Evolutionary conservation across 108 stramenopile species (phyloP).

Genomic region (Stephanodiscus triporus): DNA sequence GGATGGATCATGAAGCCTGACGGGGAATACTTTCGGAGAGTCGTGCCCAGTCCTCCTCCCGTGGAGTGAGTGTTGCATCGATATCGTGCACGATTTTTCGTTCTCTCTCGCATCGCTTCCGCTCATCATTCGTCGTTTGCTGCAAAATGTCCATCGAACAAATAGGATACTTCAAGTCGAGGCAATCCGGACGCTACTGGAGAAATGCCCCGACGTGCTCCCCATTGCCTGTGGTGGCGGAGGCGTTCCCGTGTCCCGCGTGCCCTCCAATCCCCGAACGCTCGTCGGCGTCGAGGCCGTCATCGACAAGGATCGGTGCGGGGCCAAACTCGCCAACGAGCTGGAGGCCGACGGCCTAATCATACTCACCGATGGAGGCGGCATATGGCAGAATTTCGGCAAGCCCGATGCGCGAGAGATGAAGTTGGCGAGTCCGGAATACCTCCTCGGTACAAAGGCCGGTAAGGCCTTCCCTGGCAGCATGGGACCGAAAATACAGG

Average conservation of each 20-base stretch:
- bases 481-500: conserved; percentile 85
- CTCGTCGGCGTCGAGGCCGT: conserved; percentile 82
- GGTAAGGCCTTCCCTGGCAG: conserved; percentile 59
- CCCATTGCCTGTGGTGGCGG: conserved; percentile 86
- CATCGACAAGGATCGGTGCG: conserved; percentile 79
- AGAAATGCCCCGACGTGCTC: conserved; percentile 53
- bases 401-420: conserved; percentile 81
- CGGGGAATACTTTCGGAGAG: conserved; percentile 84
- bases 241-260: conserved; percentile 74
- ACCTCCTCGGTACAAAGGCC: conserved; percentile 64
- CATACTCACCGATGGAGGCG: conserved; percentile 86
- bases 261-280: conserved; percentile 70
- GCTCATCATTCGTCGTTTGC: not conserved
- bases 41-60: conserved; percentile 81
- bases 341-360: conserved; percentile 82
- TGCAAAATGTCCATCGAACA: not conserved
- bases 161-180: conserved; percentile 79
- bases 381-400: conserved; percentile 84
- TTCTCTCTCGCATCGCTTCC: not conserved
- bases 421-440: conserved; percentile 71
- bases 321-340: conserved; percentile 67
- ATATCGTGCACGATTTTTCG: not conserved
- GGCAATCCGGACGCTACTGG: conserved; percentile 63
- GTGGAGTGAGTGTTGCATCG: conserved; percentile 42
- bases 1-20: conserved; percentile 84